Evolutionary conservation across 2,329 filamentous ascomycete genomes (phyloP).

Genomic region (Massarina eburnea): DNA sequence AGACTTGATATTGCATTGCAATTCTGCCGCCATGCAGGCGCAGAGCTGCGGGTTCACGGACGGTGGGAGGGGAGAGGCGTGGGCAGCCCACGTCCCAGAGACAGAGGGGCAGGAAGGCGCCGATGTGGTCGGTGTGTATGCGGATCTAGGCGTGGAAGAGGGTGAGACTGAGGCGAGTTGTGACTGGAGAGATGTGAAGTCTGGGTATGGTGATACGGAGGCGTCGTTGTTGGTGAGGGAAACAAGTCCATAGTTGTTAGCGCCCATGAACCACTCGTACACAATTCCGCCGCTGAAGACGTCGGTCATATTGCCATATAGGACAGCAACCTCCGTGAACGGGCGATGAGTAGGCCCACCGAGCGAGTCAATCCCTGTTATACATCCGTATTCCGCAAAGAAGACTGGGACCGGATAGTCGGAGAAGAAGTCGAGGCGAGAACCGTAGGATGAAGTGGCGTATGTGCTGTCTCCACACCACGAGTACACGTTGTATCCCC

Average conservation of each 20-base stretch:
- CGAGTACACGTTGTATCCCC: slow-evolving; percentile 99
- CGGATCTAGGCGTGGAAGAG: slow-evolving; percentile 61
- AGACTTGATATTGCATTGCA: slow-evolving; percentile 69
- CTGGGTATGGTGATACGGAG: slow-evolving; percentile 65
- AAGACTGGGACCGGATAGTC: slow-evolving; percentile 93
- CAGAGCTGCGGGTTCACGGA: slow-evolving; percentile 78
- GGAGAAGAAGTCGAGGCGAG: slow-evolving; percentile 80
- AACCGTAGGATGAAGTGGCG: slow-evolving; percentile 73
- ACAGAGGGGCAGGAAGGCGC: slow-evolving; percentile 71
- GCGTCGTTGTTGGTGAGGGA: slow-evolving; percentile 56
- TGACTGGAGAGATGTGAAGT: slow-evolving; percentile 72
- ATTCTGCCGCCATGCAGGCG: slow-evolving; percentile 75
- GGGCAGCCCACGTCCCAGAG: slow-evolving; percentile 67
- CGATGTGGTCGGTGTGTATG: slow-evolving; percentile 72
- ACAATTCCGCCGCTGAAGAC: slow-evolving; percentile 96
- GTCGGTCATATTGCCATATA: slow-evolving; percentile 81
- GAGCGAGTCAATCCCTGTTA: slow-evolving; percentile 45
- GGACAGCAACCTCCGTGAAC: slow-evolving; percentile 80
- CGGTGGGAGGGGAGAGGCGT: slow-evolving; percentile 71
- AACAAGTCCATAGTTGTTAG: slow-evolving; percentile 85
- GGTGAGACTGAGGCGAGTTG: slow-evolving; percentile 69
- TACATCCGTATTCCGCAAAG: slow-evolving; percentile 99
- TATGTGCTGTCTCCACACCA: slow-evolving; percentile 91
- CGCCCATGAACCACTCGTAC: slow-evolving; percentile 96
- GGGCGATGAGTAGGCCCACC: slow-evolving; percentile 60